A percentile compares a stretch with the other conserved stretches of the same genome.
These are phyloP conservation scores for Trichophyton mentagrophytes DNA, from an alignment of 2,329 filamentous ascomycete species.

Conservation along the genomic window DNA sequence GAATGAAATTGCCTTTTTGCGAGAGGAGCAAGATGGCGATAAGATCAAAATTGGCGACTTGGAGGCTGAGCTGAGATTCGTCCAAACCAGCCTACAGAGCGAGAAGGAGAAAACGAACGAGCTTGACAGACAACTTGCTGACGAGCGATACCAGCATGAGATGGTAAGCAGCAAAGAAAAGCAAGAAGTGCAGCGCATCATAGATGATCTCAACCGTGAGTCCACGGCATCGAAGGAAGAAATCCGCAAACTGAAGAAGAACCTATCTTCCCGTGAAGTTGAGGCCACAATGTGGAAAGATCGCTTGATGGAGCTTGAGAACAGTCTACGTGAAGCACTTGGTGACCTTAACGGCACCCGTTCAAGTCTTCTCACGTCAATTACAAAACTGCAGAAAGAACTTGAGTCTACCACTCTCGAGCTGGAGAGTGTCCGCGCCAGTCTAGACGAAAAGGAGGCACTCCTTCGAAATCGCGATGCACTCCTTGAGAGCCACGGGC, in stretches of 20 bases:
- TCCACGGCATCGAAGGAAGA: constrained; percentile 74
- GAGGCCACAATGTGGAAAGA: constrained; percentile 89
- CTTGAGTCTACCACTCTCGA: constrained; percentile 74
- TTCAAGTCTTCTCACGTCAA: constrained; percentile 72
- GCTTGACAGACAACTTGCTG: constrained; percentile 59
- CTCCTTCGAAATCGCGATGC: constrained; percentile 80
- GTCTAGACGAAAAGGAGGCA: constrained; percentile 78
- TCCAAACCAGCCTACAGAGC: constrained; percentile 68
- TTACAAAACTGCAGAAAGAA: constrained; percentile 76
- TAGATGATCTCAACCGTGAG: constrained; percentile 86
- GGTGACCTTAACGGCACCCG: constrained; percentile 79
- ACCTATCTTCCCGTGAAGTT: constrained; percentile 66
- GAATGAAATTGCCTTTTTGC: constrained; percentile 83
- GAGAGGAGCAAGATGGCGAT: constrained; percentile 92
- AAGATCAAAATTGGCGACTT: constrained; percentile 96
- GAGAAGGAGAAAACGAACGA: constrained; percentile 66
- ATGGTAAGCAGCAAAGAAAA: constrained; percentile 79
- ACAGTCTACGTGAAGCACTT: constrained; percentile 70
- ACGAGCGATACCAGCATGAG: constrained; percentile 76
- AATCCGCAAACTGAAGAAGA: constrained; percentile 67
- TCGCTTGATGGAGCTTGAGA: constrained; percentile 77
- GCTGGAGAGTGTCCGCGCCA: constrained; percentile 62
- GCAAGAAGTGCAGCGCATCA: constrained; percentile 83
- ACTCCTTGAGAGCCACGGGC: constrained; percentile 72
- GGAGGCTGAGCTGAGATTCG: constrained; percentile 65